Percentiles rank a stretch among this genome's conserved stretches.
phyloP scores from a whole-genome alignment of 169 alveolate species.

The Eimeria falciformis region DNA sequence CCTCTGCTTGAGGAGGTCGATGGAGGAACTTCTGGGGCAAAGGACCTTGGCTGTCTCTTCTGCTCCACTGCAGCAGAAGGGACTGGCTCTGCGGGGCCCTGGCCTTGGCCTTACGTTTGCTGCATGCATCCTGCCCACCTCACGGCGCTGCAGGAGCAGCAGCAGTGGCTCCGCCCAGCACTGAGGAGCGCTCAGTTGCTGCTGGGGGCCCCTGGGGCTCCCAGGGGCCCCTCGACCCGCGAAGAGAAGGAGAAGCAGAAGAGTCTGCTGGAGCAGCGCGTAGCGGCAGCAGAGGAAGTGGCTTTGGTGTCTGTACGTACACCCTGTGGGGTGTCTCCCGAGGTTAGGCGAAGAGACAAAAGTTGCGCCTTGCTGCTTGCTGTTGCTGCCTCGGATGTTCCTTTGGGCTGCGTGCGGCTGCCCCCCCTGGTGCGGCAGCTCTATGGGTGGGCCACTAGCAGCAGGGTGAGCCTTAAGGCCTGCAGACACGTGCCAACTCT shows the following conservation, averaged over 20 bases:
- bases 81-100: conserved; percentile 7
- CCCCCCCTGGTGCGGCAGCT: conserved; percentile 61
- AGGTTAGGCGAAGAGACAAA: not conserved
- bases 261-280: conserved; percentile 1
- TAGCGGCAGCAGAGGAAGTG: conserved; percentile 56
- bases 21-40: not conserved
- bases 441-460: conserved; percentile 45
- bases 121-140: conserved; percentile 66
- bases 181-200: not conserved
- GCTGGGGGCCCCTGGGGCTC: conserved; percentile 18
- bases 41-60: conserved; percentile 45
- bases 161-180: conserved; percentile 73
- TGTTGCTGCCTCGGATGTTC: conserved; percentile 33
- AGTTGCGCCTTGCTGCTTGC: conserved; percentile 32
- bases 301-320: conserved; percentile 34
- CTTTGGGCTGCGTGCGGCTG: conserved; percentile 68
- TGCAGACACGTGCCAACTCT: conserved; percentile 25
- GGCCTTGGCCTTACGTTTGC: conserved; percentile 28
- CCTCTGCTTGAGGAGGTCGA: conserved; percentile 13
- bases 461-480: conserved; percentile 24
- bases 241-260: conserved; percentile 12
- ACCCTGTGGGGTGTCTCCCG: not conserved
- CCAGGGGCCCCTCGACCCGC: not conserved
- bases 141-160: conserved; percentile 66
- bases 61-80: conserved; percentile 12